These are phyloP conservation scores for Zea luxurians DNA, from an alignment of 176 grass and related monocot genomes.

Conservation along the genomic window DNA sequence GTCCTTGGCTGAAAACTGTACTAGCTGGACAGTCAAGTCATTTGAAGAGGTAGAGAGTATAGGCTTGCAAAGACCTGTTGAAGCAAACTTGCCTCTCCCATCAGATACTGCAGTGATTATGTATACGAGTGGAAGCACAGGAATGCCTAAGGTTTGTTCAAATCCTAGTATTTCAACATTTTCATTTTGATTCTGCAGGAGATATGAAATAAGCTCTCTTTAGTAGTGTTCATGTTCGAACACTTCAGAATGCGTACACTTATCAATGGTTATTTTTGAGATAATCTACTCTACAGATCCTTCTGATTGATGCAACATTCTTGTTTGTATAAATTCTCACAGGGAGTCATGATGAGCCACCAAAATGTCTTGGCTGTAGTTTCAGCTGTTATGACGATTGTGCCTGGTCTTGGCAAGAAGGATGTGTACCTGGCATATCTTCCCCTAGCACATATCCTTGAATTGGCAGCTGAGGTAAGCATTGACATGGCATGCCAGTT, in stretches of 20 bases:
- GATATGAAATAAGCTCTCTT: neutral
- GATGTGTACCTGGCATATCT: slow-evolving; percentile 94
- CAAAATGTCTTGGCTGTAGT: slow-evolving; percentile 71
- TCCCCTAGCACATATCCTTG: slow-evolving; percentile 95
- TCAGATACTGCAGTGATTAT: slow-evolving; percentile 89
- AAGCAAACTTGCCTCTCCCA: slow-evolving; percentile 59
- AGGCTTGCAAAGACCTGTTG: slow-evolving; percentile 60
- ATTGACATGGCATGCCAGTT: neutral
- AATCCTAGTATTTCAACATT: slow-evolving; percentile 22
- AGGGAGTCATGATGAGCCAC: slow-evolving; percentile 99
- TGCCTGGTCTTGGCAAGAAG: slow-evolving; percentile 73
- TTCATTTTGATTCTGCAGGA: neutral
- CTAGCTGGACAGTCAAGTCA: slow-evolving; percentile 63
- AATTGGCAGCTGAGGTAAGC: slow-evolving; percentile 88
- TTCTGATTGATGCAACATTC: neutral
- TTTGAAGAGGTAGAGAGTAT: slow-evolving; percentile 81
- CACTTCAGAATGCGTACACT: slow-evolving; percentile 18
- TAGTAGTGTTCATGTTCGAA: slow-evolving; percentile 25
- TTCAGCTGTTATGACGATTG: slow-evolving; percentile 92
- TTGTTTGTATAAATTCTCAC: slow-evolving; percentile 35
- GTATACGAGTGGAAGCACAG: slow-evolving; percentile 99
- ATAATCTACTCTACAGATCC: neutral
- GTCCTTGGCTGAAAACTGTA: slow-evolving; percentile 69
- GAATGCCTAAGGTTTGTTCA: slow-evolving; percentile 89
- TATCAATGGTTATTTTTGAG: slow-evolving; percentile 13